Base-by-base conservation (phyloP, 1,284 basidiomycete species). In the Melampsora americana region DNA sequence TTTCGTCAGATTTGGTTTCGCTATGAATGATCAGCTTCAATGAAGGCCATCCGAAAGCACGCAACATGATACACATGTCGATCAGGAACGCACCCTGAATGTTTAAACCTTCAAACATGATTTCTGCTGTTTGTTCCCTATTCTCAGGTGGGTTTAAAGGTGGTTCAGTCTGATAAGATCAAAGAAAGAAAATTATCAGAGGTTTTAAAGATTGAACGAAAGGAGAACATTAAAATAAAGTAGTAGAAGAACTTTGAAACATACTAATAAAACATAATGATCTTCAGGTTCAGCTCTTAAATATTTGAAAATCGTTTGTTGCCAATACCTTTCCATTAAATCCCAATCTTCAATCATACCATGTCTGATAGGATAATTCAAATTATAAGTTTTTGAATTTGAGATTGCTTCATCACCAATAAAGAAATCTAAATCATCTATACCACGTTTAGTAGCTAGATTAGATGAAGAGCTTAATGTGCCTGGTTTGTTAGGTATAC, bases 271-370 rank as follows among this genome's bases (percentile, higher is more conserved):
- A 83, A 98, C 97, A 84, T 98, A 93, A 84, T 99, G 96, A 84
- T 99, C 96, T 85, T 99, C 96, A 16, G 96, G 96, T 84, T 99
- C 96, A 16, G 95, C 95, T 77, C 95, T 88, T 78, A 99, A 87
- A 85, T 99, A 99, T 85, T 99, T 99, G 89, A 99, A 99, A 87
- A 99, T 99, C 80, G 91, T 93, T 86, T 99, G 95, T 84, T 98
- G 95, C 96, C 95, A 99, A 85, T 95, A 99, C 12, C 96, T 87
- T 84, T 99, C 96, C 96, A 99, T 99, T 81, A 96, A 89, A 85
- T 99, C 96, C 96, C 96, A 99, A 83, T 99, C 98, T 80, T 99
- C 96, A 82, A 99, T 97, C 89, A 93, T 90, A 50, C 96, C 96
- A 83, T 99, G 96, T 74, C 92, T 89, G 82, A 99, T 98, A 28